Evolutionary conservation across 1,284 basidiomycete species (phyloP), one percentile per base, ranked within the genome.

Genomic region (Pseudozyma sp.): DNA sequence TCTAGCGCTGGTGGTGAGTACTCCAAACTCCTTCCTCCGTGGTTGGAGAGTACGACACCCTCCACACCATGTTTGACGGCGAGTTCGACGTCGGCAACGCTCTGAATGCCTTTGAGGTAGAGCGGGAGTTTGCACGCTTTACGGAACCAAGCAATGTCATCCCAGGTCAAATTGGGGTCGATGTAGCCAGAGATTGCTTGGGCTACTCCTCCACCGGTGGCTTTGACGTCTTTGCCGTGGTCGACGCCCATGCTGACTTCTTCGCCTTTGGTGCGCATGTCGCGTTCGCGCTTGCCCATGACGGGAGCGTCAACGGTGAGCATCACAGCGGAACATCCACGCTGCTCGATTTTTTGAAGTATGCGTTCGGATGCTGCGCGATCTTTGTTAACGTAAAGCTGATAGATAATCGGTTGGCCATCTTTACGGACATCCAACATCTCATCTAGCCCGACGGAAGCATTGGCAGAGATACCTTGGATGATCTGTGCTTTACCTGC

Each of bases 261-360:
- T 34, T 86, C 83, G 14, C 84, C 84, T 64, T 87, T 86, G 25
- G 80, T 68, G 8, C 88, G 80, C 79, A 88, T 84, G 78, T 97
- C 94, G 49, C 90, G 86, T 85, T 97, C 95, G 43, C 94, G 89
- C 81, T 95, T 94, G 13, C 94, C 92, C 8, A 92, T 89, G 9
- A 93, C 90, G 5, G 93, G 88, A 8, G 94, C 93, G 86, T 97
- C 95, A 3, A 95, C 94, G 0, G 95, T 97, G 48, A 97, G 86
- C 85, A 94, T 93, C 58, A 97, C 92, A 1, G 93, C 94, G 65
- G 86, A 83, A 85, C 92, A 93, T 0, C 92, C 92, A 11, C 92
- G 86, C 18, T 84, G 80, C 74, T 92, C 91, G 21, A 94, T 88
- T 67, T 92, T 90, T 45, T 87, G 88, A 38, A 97, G 88, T 40